Conservation (phyloP, 1,284 basidiomycete species). For the Veloporphyrellus conicus region DNA sequence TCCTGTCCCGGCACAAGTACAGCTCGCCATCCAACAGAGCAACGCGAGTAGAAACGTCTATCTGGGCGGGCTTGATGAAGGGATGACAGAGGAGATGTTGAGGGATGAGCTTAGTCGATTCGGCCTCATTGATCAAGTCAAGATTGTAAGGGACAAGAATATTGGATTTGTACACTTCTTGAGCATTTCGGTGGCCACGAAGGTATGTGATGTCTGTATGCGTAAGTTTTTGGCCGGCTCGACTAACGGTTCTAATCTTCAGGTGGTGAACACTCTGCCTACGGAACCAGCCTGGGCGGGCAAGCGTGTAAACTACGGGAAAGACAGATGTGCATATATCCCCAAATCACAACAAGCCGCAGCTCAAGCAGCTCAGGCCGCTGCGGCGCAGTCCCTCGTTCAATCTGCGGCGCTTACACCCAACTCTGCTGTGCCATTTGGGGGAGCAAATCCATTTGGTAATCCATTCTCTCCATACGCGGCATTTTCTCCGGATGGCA, state of each 20-base stretch:
- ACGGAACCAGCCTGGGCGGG: conserved; percentile 89
- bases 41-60: conserved; percentile 94
- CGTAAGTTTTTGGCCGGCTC: background rate
- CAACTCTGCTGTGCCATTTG: conserved; percentile 25
- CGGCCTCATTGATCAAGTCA: conserved; percentile 96
- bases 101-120: conserved; percentile 84
- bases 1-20: conserved; percentile 79
- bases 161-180: conserved; percentile 97
- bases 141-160: conserved; percentile 96
- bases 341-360: conserved; percentile 85
- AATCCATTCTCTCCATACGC: conserved; percentile 56
- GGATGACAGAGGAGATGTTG: conserved; percentile 83
- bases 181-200: conserved; percentile 87
- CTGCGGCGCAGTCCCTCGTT: conserved; percentile 76
- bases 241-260: conserved; percentile 6
- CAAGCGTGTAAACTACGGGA: conserved; percentile 92
- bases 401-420: conserved; percentile 46
- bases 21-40: conserved; percentile 81
- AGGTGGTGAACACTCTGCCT: conserved; percentile 88
- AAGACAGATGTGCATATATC: conserved; percentile 92
- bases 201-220: conserved; percentile 48
- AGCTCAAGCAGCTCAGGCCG: conserved; percentile 75
- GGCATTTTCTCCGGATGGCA: conserved; percentile 54
- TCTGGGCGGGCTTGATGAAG: conserved; percentile 85
- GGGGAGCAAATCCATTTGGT: conserved; percentile 19